Evolutionary conservation across 2,329 filamentous ascomycete species (phyloP).

Genomic region (Colletotrichum sp.): DNA sequence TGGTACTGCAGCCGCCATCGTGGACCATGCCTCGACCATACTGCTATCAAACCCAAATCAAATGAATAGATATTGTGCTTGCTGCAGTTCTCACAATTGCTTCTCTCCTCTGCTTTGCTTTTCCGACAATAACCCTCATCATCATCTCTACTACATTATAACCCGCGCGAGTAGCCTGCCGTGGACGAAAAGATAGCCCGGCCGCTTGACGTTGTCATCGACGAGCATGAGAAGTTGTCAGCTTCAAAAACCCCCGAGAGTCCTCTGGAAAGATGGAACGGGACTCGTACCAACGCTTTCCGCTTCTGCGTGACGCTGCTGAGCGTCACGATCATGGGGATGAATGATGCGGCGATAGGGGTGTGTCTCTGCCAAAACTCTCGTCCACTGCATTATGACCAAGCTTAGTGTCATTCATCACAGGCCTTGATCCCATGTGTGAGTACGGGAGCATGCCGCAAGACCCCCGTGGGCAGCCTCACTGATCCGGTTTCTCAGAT

Average conservation of each 20-base stretch:
- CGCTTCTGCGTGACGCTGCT: slow-evolving; percentile 64
- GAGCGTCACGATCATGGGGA: slow-evolving; percentile 67
- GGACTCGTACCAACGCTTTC: slow-evolving; percentile 59
- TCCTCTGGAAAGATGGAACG: slow-evolving; percentile 65
- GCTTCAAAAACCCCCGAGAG: neutral
- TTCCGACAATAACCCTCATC: neutral
- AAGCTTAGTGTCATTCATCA: neutral
- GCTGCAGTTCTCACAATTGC: neutral
- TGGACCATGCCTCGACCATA: neutral
- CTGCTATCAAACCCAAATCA: neutral
- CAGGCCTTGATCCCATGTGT: neutral
- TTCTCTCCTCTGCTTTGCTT: neutral
- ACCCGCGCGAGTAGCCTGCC: neutral
- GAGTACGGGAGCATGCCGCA: neutral
- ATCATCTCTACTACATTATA: neutral
- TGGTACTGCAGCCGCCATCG: neutral
- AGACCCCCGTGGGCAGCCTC: neutral
- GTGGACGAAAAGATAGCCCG: neutral
- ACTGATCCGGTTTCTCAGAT: neutral
- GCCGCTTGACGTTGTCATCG: neutral
- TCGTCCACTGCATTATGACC: neutral
- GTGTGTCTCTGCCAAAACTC: slow-evolving; percentile 45
- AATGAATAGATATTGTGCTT: neutral
- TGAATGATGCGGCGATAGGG: slow-evolving; percentile 71
- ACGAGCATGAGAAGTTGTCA: neutral